phyloP scores from a whole-genome alignment of 768 basidiomycete genomes.

The Cystofilobasidium macerans region DNA sequence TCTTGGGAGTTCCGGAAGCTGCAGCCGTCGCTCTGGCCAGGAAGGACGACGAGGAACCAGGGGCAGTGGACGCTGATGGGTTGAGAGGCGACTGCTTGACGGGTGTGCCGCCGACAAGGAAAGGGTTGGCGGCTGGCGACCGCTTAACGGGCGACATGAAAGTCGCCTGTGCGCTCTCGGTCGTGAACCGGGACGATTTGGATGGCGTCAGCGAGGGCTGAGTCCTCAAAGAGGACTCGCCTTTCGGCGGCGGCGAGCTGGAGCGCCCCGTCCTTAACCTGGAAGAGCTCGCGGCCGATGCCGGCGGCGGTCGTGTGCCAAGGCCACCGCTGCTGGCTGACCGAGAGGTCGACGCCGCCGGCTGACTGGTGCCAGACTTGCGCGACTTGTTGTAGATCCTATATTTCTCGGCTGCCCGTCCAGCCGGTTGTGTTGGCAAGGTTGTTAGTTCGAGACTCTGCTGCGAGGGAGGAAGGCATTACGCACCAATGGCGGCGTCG shows the following conservation, averaged over 20 bases:
- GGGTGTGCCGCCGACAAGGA: constrained; percentile 3
- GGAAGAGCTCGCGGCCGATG: neutral
- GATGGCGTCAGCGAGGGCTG: constrained; percentile 5
- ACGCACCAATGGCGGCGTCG: constrained; percentile 18
- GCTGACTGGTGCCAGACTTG: neutral
- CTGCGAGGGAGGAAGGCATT: neutral
- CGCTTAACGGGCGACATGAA: constrained; percentile 8
- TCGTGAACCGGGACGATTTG: neutral
- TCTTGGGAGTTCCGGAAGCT: neutral
- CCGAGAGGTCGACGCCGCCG: neutral
- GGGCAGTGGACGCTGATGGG: neutral
- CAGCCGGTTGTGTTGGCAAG: neutral
- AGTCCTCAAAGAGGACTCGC: neutral
- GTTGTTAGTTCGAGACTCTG: neutral
- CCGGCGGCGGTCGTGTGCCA: neutral
- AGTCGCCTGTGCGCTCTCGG: neutral
- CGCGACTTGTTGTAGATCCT: constrained; percentile 24
- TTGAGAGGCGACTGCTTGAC: neutral
- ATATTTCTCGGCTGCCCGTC: constrained; percentile 19
- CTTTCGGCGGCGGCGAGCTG: neutral
- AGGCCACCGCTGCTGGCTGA: too few species aligned
- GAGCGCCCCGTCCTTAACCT: neutral
- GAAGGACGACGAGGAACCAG: neutral
- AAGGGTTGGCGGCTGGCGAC: constrained; percentile 1
- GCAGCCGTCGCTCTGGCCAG: neutral